Base-by-base conservation (phyloP, 495 filamentous ascomycete species). In the Neurospora pannonica region DNA sequence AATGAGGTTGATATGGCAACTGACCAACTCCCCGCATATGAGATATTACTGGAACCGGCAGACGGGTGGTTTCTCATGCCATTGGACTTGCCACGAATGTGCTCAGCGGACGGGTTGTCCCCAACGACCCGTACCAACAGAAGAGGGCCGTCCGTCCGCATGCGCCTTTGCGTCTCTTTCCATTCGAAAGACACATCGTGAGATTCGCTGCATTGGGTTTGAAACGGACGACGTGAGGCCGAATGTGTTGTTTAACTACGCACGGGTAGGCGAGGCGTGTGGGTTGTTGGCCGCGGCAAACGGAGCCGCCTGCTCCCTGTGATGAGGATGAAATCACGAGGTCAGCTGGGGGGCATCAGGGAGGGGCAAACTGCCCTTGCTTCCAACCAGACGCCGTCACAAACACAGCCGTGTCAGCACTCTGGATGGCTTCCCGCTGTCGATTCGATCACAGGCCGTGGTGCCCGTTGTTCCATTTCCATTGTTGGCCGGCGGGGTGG, bases 351-450 rank as follows among this genome's bases (percentile, higher is more conserved):
- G 70, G 69, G 48, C 37, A 48, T 39, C 48, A 24, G 46, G 42
- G 42, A 70, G 54, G 70, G 73, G 70, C 72, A 72, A 70, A 24
- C 67, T 24, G 39, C 73, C 60, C 62, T 48, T 73, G 48, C 71
- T 73, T 60, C 72, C 72, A 67, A 38, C 48, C 74, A 72, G 43
- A 67, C 21, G 72, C 62, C 39, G 17, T 37, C 70, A 38, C 74
- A 73, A 80, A 74, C 72, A 72, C 60, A 67, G 71, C 74, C 73
- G 75, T 82, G 80, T 77, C 78, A 81, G 79, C 79, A 79, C 77
- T 76, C 54, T 19, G 74, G 73, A 74, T 75, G 40, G 28, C 62
- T 71, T 71, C 73, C 73, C 54, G 72, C 74, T 62, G 71, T 60
- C 79, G 76, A 81, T 81, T 82, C 78, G 78, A 79, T 73, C 74